Evolutionary conservation across 768 basidiomycete species (phyloP).

Genomic region (Pulveroboletus sp.): DNA sequence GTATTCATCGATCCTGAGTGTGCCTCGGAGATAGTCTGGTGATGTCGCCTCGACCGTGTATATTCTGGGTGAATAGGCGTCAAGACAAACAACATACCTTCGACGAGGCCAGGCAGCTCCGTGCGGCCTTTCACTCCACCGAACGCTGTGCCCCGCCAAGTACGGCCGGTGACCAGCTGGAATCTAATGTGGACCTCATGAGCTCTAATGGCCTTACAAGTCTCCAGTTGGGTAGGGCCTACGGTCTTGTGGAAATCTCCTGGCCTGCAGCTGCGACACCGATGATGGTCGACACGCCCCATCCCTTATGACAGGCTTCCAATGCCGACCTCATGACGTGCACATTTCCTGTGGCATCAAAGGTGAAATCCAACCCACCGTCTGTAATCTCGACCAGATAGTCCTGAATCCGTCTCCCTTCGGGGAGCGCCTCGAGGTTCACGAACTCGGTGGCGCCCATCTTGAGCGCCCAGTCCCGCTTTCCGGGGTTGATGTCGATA

Average conservation of each 20-base stretch:
- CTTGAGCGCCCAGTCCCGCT: constrained; percentile 84
- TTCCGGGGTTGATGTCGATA: constrained; percentile 81
- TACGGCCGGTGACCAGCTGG: constrained; percentile 78
- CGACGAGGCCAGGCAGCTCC: constrained; percentile 89
- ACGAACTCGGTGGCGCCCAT: constrained; percentile 96
- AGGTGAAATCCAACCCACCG: constrained; percentile 95
- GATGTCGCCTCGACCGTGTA: constrained; percentile 1
- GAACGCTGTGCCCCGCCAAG: constrained; percentile 94
- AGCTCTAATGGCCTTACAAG: neutral
- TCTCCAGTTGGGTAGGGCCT: constrained; percentile 26
- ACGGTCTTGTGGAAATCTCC: constrained; percentile 89
- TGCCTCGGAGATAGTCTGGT: constrained; percentile 75
- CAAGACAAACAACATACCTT: constrained; percentile 46
- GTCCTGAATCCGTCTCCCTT: constrained; percentile 85
- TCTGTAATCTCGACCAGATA: constrained; percentile 89
- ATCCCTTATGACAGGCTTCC: constrained; percentile 99
- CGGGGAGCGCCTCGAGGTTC: constrained; percentile 68
- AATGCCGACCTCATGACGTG: constrained; percentile 92
- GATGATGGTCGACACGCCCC: constrained; percentile 95
- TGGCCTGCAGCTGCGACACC: constrained; percentile 97
- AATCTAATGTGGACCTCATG: constrained; percentile 33
- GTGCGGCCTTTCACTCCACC: constrained; percentile 98
- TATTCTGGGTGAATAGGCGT: neutral
- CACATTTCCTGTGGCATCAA: constrained; percentile 95
- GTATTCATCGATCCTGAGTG: constrained; percentile 91